These are phyloP conservation scores for Cyclostephanos tholiformis DNA, from an alignment of 108 stramenopile genomes.

Conservation along the genomic window DNA sequence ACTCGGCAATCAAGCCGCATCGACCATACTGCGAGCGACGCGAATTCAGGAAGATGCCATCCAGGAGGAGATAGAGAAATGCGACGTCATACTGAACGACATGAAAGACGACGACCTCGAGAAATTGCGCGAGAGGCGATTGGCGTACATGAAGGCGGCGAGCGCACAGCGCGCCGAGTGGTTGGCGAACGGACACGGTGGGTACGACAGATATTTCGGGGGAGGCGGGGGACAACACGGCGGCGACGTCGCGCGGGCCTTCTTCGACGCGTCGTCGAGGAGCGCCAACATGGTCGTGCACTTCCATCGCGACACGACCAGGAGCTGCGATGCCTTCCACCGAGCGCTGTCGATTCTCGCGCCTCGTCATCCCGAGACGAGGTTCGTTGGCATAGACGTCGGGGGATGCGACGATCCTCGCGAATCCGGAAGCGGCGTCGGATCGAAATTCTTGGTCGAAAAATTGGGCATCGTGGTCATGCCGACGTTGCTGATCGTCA, in stretches of 20 bases:
- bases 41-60: constrained; percentile 67
- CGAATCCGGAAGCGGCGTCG: constrained; percentile 52
- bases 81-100: constrained; percentile 78
- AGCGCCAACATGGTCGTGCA: constrained; percentile 89
- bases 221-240: constrained; percentile 48
- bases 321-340: constrained; percentile 93
- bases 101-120: constrained; percentile 91
- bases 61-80: constrained; percentile 65
- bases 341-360: constrained; percentile 86
- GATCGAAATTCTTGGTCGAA: constrained; percentile 91
- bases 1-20: constrained; percentile 67
- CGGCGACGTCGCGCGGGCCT: constrained; percentile 77
- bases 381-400: constrained; percentile 96
- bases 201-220: constrained; percentile 77
- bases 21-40: constrained; percentile 58
- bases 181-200: constrained; percentile 86
- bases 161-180: constrained; percentile 68
- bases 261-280: constrained; percentile 92
- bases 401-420: constrained; percentile 85
- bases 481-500: constrained; percentile 95
- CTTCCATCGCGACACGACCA: constrained; percentile 93
- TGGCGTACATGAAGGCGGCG: constrained; percentile 76
- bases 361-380: constrained; percentile 89
- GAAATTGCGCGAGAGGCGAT: constrained; percentile 74
- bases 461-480: constrained; percentile 92